These are phyloP conservation scores for Leccinum uliginosum DNA, from an alignment of 768 basidiomycete genomes.

Conservation along the genomic window DNA sequence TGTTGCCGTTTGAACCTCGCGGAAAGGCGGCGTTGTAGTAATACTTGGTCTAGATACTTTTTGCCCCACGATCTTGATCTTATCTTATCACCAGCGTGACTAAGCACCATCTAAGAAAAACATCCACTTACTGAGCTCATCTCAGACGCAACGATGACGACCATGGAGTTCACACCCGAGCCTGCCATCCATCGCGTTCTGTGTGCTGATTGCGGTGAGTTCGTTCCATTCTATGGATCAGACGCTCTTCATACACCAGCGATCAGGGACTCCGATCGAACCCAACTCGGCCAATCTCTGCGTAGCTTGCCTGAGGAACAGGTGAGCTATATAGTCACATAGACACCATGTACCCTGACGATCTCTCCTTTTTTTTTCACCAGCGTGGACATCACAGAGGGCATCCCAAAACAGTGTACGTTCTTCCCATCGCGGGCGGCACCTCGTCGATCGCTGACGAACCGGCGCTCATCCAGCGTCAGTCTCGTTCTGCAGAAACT, in stretches of 20 bases:
- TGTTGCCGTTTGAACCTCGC: slow-evolving; percentile 54
- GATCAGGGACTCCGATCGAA: slow-evolving; percentile 74
- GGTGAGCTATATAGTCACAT: slow-evolving; percentile 43
- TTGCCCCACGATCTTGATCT: neutral
- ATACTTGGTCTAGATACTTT: neutral
- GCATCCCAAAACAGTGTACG: slow-evolving; percentile 90
- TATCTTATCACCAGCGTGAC: slow-evolving; percentile 19
- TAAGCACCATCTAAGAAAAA: slow-evolving; percentile 10
- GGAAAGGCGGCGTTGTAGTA: slow-evolving; percentile 50
- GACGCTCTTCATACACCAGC: slow-evolving; percentile 1
- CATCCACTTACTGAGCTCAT: neutral
- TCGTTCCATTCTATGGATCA: neutral
- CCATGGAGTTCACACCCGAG: slow-evolving; percentile 76
- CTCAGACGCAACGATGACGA: neutral
- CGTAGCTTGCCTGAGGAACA: slow-evolving; percentile 83
- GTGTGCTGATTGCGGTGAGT: slow-evolving; percentile 83
- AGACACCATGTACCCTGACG: neutral
- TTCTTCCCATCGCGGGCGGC: neutral
- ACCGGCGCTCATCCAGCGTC: slow-evolving; percentile 48
- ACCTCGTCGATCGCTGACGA: neutral
- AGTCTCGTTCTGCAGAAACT: slow-evolving; percentile 91
- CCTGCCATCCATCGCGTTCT: slow-evolving; percentile 79
- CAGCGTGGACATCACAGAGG: slow-evolving; percentile 96
- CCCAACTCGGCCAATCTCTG: slow-evolving; percentile 93
- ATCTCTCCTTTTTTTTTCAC: neutral